Evolutionary conservation across 2,329 filamentous ascomycete species (phyloP), one percentile per base, ranked within the genome.

Genomic region (Hirsutella thompsonii): DNA sequence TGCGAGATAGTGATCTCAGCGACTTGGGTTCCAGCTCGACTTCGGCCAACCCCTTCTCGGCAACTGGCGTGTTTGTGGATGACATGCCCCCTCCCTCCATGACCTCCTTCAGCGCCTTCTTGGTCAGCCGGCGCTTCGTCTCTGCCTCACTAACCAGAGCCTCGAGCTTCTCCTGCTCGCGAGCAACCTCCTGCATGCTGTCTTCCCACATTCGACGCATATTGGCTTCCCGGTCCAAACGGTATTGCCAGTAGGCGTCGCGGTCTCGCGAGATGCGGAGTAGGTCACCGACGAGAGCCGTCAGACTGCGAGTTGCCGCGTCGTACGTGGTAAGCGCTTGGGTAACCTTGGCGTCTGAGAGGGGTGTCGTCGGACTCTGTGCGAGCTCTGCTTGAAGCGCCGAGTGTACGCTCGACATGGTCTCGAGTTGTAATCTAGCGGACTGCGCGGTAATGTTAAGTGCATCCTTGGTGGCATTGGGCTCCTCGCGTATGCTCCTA

Each of bases 171-270:
- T 96, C 92, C 52, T 98, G 92, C 58, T 98, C 92, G 42, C 79
- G 80, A 16, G 89, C 92, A n/a, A 98, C 83, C 52, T 89, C 81
- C 9, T 92, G 88, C 92, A 98, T 95, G 62, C 89, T 96, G 54
- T 98, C 92, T 62, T 98, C 92, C 92, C 92, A 98, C 78, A 98
- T 85, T 44, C 85, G 81, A 30, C 92, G 79, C 64, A 96, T 82
- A 56, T 94, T 86, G 35, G 81, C 81, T 63, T 98, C 92, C 41
- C 88, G 81, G 50, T 94, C 89, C 33, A 98, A 69, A 13, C 89
- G 81, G 57, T 94, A 93, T 59, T 96, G 90, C 92, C 92, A 98
- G 58, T 94, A 94, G 1, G 87, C 80, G 60, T 98, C 92, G 39
- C 93, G 83, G 56, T 98, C 92, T 52, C 84, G 81, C 8, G 89